These are phyloP conservation scores for Yamadazyma aaseri DNA, from an alignment of 1,139 yeast genomes.

Conservation along the genomic window DNA sequence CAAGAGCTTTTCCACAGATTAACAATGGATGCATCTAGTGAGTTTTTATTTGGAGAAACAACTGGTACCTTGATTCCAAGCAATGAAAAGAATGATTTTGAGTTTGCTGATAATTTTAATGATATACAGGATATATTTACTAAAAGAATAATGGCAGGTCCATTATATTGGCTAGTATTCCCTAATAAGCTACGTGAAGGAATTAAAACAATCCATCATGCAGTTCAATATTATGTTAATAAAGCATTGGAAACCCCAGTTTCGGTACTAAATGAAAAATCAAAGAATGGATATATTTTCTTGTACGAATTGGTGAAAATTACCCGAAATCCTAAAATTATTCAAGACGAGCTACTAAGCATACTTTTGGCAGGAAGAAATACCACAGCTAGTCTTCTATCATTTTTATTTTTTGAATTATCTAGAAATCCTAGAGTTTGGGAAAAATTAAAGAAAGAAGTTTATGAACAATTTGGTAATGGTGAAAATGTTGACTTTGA, in stretches of 20 bases:
- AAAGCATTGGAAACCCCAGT: constrained; percentile 24
- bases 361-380: constrained; percentile 52
- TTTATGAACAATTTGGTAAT: constrained; percentile 28
- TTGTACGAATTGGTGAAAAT: constrained; percentile 46
- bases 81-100: constrained; percentile 21
- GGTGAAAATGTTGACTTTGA: constrained; percentile 15
- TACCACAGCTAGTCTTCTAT: constrained; percentile 51
- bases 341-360: constrained; percentile 49
- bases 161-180: constrained; percentile 25
- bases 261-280: constrained; percentile 24
- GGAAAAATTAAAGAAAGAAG: constrained; percentile 31
- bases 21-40: constrained; percentile 52
- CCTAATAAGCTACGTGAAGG: constrained; percentile 21
- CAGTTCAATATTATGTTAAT: constrained; percentile 25
- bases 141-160: constrained; percentile 30
- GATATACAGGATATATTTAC: constrained; percentile 31
- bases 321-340: constrained; percentile 42
- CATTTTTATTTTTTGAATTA: constrained; percentile 42
- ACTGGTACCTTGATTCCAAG: constrained; percentile 25
- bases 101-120: constrained; percentile 40
- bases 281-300: constrained; percentile 42
- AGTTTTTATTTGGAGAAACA: constrained; percentile 50
- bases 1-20: constrained; percentile 39
- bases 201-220: constrained; percentile 23
- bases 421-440: constrained; percentile 40